Base-by-base conservation (phyloP, 163 green algal genomes). In the Volvox carteri region DNA sequence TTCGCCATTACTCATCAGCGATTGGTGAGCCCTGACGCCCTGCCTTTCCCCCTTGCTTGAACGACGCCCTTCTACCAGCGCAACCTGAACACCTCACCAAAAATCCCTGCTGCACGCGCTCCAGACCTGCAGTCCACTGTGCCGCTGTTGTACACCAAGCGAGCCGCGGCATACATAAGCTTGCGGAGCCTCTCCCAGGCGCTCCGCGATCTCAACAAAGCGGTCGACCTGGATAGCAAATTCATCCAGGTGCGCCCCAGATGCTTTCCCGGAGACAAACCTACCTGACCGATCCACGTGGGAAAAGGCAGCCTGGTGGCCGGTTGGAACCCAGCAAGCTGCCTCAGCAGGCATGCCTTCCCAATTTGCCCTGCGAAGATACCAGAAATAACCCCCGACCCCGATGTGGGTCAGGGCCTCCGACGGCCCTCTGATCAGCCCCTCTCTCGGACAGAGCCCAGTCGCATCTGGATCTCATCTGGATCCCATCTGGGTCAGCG, bases 141-240 rank as follows among this genome's bases (percentile, higher is more conserved):
- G 5, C 60, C 90, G 0, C 39, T 95, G 52, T 58, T 95, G 33
- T 94, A 93, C 89, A 95, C 87, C 0, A 95, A 95, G 78, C 89
- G 93, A 9, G 93, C 93, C 23, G 92, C 93, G 48, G 93, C 92
- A 0, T 95, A 95, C 86, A 92, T 94, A 0, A 85, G 60, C 28
- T 50, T 93, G 33, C 86, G 89, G 2, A 81, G 86, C 19, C 75
- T 86, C 12, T 79, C 78, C 4, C 84, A 90, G 42, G 92, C 87
- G 7, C 80, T 94, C n/a, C 65, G 90, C 7, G 92, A 94, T 52
- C 68, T 94, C 1, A 80, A 93, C 56, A 88, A 81, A 30, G 91
- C 91, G 14, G 73, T 95, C 14, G 87, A 93, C 18, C 28, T 89
- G 42, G 92, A 94, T 30, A 79, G 21, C 41, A 79, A 62, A 4